These are phyloP conservation scores for Phytophthora idaei DNA, from an alignment of 352 stramenopile genomes.

Conservation along the genomic window DNA sequence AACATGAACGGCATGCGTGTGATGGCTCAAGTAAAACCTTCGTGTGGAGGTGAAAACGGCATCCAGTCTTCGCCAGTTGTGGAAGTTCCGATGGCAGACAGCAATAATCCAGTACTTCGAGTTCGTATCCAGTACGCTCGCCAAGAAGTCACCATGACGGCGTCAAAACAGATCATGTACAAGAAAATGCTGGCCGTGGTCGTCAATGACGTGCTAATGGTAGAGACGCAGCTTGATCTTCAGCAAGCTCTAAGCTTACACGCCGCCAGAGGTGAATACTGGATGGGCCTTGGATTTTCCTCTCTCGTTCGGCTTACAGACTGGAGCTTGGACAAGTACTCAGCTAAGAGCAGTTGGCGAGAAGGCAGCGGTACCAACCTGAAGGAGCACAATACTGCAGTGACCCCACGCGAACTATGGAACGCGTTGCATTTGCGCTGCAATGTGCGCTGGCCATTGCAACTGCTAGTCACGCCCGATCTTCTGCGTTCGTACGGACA, in stretches of 20 bases:
- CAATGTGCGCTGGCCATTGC: constrained; percentile 67
- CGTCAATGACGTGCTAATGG: constrained; percentile 49
- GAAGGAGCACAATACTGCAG: constrained; percentile 42
- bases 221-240: constrained; percentile 58
- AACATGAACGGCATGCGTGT: constrained; percentile 36
- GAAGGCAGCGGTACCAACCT: constrained; percentile 25
- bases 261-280: constrained; percentile 53
- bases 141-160: constrained; percentile 40
- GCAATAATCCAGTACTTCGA: constrained; percentile 22
- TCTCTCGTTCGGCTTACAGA: constrained; percentile 38
- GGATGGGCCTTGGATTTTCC: constrained; percentile 56
- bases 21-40: constrained; percentile 44
- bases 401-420: constrained; percentile 66
- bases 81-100: constrained; percentile 26
- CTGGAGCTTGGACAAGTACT: constrained; percentile 67
- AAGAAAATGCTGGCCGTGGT: constrained; percentile 54
- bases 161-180: constrained; percentile 49
- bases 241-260: constrained; percentile 48
- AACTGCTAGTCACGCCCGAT: constrained; percentile 63
- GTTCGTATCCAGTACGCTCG: constrained; percentile 57
- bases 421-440: constrained; percentile 54
- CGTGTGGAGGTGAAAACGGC: constrained; percentile 34
- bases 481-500: constrained; percentile 65
- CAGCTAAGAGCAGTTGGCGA: constrained; percentile 39
- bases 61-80: constrained; percentile 37